phyloP scores from a whole-genome alignment of 148 eudicot genomes.

The Nepenthes mirabilis region DNA sequence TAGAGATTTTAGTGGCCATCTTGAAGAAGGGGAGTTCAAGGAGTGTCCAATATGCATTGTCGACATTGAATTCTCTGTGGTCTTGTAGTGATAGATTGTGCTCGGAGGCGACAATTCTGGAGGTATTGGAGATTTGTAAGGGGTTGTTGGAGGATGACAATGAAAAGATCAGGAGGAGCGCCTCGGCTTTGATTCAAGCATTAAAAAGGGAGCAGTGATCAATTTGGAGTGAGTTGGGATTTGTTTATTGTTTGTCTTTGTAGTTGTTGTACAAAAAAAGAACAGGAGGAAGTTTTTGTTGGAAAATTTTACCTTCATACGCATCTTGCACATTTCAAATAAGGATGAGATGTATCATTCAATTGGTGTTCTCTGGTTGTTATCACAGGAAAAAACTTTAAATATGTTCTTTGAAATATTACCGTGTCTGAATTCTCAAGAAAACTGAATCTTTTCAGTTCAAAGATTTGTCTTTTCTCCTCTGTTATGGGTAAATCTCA shows the following conservation, averaged over 20 bases:
- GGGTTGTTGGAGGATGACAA: conserved; percentile 71
- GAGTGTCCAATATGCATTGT: conserved; percentile 63
- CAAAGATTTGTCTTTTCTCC: neutral
- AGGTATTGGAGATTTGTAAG: conserved; percentile 59
- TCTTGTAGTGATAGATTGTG: conserved; percentile 31
- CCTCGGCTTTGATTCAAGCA: conserved; percentile 53
- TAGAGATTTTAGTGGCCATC: conserved; percentile 37
- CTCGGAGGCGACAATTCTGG: conserved; percentile 31
- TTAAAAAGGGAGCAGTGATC: conserved; percentile 22
- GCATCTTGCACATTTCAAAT: neutral
- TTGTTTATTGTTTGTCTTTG: neutral
- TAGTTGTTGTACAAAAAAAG: neutral
- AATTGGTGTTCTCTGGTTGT: neutral
- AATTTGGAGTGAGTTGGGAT: neutral
- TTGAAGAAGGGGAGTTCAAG: conserved; percentile 69
- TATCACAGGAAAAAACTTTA: neutral
- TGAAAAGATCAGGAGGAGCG: conserved; percentile 74
- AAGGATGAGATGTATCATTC: neutral
- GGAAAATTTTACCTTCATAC: neutral
- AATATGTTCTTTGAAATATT: neutral
- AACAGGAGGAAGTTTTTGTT: neutral
- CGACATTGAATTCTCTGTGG: conserved; percentile 47
- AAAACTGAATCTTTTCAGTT: neutral
- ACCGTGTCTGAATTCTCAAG: neutral
- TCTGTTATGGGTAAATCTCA: too few species aligned